A percentile compares a stretch with the other conserved stretches of the same genome.
phyloP scores from a whole-genome alignment of 331 rosid species.

The Prunus yedoensis region DNA sequence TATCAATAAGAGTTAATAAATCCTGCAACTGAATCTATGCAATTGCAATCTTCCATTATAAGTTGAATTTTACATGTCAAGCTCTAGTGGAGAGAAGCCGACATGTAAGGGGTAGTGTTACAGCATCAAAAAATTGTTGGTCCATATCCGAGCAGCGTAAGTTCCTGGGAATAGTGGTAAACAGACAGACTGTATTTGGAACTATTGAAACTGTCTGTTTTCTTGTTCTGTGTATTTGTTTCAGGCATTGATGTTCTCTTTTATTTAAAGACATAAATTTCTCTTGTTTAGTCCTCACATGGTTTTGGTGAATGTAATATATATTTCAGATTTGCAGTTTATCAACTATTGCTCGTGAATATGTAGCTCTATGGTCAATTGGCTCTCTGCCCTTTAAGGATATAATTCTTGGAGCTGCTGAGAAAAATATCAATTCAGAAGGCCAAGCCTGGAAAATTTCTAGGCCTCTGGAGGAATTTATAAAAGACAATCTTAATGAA shows the following conservation, averaged over 20 bases:
- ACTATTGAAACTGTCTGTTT: background rate
- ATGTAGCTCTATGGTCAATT: slow-evolving; percentile 64
- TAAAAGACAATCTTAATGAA: slow-evolving; percentile 66
- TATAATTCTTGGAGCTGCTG: slow-evolving; percentile 62
- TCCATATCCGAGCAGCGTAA: background rate
- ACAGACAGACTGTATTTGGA: background rate
- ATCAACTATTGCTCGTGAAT: slow-evolving; percentile 87
- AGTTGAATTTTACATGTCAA: background rate
- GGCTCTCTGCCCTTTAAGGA: slow-evolving; percentile 71
- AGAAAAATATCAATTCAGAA: slow-evolving; percentile 39
- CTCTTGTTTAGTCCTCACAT: slow-evolving; percentile 11
- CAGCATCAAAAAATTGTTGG: background rate
- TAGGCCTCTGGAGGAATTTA: slow-evolving; percentile 54
- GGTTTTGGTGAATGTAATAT: slow-evolving; percentile 6
- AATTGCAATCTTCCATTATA: background rate
- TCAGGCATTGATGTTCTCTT: background rate
- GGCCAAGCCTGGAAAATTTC: slow-evolving; percentile 76
- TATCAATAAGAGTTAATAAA: too few relatives aligned
- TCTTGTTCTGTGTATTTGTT: background rate
- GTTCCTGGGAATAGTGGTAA: background rate
- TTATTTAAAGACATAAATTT: background rate
- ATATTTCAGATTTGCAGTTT: slow-evolving; percentile 80
- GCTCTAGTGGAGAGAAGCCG: background rate
- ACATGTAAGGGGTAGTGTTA: background rate
- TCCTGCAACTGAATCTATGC: background rate